Percentiles rank a stretch among this genome's conserved stretches.
Conservation (phyloP, 495 filamentous ascomycete species). For the Echria macrotheca region DNA sequence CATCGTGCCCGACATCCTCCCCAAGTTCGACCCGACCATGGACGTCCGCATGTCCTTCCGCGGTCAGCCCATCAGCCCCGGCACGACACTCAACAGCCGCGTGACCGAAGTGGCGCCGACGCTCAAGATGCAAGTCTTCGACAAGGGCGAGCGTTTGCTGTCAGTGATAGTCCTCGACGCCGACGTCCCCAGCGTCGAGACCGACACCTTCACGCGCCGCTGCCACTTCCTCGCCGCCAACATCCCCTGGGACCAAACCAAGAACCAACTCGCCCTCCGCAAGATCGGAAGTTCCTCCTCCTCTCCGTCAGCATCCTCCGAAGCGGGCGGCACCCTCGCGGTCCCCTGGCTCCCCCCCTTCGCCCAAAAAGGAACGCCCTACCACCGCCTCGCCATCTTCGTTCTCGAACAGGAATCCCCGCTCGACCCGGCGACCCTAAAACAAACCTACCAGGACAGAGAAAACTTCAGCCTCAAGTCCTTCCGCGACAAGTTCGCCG, state of each 20-base stretch:
- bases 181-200: constrained; percentile 77
- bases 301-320: no score
- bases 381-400: constrained; percentile 81
- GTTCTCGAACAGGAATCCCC: constrained; percentile 70
- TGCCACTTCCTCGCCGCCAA: constrained; percentile 80
- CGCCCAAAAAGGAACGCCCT: constrained; percentile 83
- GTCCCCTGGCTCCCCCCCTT: constrained; percentile 80
- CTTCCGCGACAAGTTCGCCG: constrained; percentile 60
- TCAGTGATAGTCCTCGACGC: constrained; percentile 81
- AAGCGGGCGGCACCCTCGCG: constrained; percentile 48
- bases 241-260: constrained; percentile 46
- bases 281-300: constrained; percentile 24
- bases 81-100: constrained; percentile 67
- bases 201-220: constrained; percentile 70
- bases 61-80: constrained; percentile 60
- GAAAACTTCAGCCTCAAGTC: constrained; percentile 67
- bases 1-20: constrained; percentile 89
- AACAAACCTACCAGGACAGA: constrained; percentile 44
- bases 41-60: constrained; percentile 78
- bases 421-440: constrained; percentile 57
- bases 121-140: constrained; percentile 78
- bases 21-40: constrained; percentile 68
- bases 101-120: constrained; percentile 64
- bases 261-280: constrained; percentile 44
- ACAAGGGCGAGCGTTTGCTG: constrained; percentile 72